These are phyloP conservation scores for Meyerozyma athensensis DNA, from an alignment of 1,139 yeast species.

Conservation along the genomic window DNA sequence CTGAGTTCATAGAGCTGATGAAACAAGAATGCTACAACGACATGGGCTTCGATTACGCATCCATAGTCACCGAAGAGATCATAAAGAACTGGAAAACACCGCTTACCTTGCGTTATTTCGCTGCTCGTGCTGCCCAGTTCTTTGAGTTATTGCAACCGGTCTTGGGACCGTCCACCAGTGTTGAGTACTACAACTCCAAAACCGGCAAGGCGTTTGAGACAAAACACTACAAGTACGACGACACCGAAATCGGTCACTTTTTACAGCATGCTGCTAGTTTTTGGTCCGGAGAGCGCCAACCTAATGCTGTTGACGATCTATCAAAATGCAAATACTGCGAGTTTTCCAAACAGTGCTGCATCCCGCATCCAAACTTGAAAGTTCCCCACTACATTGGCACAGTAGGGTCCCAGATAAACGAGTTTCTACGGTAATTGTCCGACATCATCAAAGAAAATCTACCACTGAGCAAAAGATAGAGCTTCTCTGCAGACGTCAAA, in stretches of 20 bases:
- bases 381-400: constrained; percentile 3
- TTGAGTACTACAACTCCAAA: constrained; percentile 49
- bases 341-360: constrained; percentile 32
- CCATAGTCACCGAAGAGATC: constrained; percentile 13
- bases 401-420: constrained; percentile 1
- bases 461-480: constrained; percentile 18
- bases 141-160: constrained; percentile 31
- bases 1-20: neutral
- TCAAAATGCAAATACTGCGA: constrained; percentile 52
- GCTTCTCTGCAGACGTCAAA: constrained; percentile 41
- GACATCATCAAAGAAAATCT: constrained; percentile 37
- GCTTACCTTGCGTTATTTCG: constrained; percentile 52
- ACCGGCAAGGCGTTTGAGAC: constrained; percentile 34
- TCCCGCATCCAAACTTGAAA: constrained; percentile 21
- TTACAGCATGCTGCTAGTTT: constrained; percentile 34
- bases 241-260: constrained; percentile 19
- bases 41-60: constrained; percentile 6
- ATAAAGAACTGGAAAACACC: constrained; percentile 46
- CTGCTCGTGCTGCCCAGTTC: constrained; percentile 51
- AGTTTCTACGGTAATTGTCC: constrained; percentile 19
- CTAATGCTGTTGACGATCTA: constrained; percentile 33
- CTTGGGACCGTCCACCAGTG: constrained; percentile 31
- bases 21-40: neutral
- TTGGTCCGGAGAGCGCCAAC: constrained; percentile 53
- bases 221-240: constrained; percentile 31